Evolutionary conservation across 2,329 filamentous ascomycete genomes (phyloP), one percentile per base, ranked within the genome.

Genomic region (Cercospora berteroae): DNA sequence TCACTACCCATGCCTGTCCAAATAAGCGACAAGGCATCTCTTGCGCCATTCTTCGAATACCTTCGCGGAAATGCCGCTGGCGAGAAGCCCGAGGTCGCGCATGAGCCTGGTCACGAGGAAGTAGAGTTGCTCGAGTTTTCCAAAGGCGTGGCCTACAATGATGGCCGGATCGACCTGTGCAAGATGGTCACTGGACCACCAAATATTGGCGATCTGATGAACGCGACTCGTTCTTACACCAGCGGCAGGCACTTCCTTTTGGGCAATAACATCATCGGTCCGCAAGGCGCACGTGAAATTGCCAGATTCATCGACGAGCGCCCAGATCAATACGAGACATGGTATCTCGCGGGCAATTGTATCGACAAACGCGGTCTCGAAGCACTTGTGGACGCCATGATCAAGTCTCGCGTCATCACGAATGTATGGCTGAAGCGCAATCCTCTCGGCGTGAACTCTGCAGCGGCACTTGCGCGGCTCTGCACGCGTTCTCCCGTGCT

Each of bases 391-490:
- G 76, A 83, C 64, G 80, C 81, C 60, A 81, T 84, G 79, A 70
- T 81, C 13, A 76, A 75, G 25, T 84, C 82, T 1, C 74, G 77
- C 3, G 77, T 77, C 13, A 76, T 85, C 67, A 84, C 82, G 20
- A 84, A 83, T 69, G 74, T 86, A 58, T 86, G 84, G 84, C 74
- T 86, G 63, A 86, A 86, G 73, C 81, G 84, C 12, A 87, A 86
- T 73, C 84, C 85, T 1, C 79, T 86, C 27, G 79, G 79, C 0
- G 67, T 80, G 2, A 72, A 72, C 5, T 77, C 80, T 18, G 80
- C 80, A 4, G 70, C 74, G 55, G 77, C 83, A 59, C 64, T 86
- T 13, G 82, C 79, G 67, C 78, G 79, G 4, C 78, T 86, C 39
- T 80, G 85, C 67, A 82, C 81, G 0, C 66, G 79, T 33, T 78